phyloP scores from a whole-genome alignment of 2,329 filamentous ascomycete genomes.

The Penicillium sp. region DNA sequence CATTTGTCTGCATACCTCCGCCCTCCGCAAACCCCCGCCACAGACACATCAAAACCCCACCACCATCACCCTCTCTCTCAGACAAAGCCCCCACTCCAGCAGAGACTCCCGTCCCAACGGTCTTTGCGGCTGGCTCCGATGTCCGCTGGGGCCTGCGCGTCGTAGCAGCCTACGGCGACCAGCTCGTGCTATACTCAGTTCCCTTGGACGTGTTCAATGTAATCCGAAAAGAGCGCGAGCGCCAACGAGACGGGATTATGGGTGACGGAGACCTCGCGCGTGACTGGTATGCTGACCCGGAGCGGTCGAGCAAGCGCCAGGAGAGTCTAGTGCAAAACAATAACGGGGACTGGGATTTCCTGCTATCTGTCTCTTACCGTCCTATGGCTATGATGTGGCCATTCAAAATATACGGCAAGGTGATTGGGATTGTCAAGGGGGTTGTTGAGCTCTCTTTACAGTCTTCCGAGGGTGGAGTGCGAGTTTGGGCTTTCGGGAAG shows the following conservation, averaged over 20 bases:
- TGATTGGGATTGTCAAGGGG: slow-evolving; percentile 46
- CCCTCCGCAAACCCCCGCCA: slow-evolving; percentile 23
- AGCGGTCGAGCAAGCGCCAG: slow-evolving; percentile 25
- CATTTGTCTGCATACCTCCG: slow-evolving; percentile 54
- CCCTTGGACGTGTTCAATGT: slow-evolving; percentile 54
- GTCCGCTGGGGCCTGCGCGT: slow-evolving; percentile 56
- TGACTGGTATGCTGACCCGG: slow-evolving; percentile 33
- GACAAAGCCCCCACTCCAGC: neutral
- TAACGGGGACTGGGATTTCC: slow-evolving; percentile 43
- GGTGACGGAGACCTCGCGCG: slow-evolving; percentile 34
- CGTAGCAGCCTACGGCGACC: slow-evolving; percentile 53
- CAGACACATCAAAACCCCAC: neutral
- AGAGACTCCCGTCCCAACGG: slow-evolving; percentile 42
- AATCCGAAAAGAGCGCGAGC: slow-evolving; percentile 34
- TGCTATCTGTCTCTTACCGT: slow-evolving; percentile 35
- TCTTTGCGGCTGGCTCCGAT: slow-evolving; percentile 58
- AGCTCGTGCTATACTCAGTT: slow-evolving; percentile 58
- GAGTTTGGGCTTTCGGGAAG: slow-evolving; percentile 52
- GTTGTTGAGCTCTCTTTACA: slow-evolving; percentile 52
- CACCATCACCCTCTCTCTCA: neutral
- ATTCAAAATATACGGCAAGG: slow-evolving; percentile 48
- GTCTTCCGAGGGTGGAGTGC: slow-evolving; percentile 41
- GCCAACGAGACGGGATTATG: slow-evolving; percentile 33
- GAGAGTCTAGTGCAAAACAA: slow-evolving; percentile 35
- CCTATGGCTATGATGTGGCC: slow-evolving; percentile 47